Conservation (phyloP, 2,329 filamentous ascomycete species). For the Penicillium sp. region DNA sequence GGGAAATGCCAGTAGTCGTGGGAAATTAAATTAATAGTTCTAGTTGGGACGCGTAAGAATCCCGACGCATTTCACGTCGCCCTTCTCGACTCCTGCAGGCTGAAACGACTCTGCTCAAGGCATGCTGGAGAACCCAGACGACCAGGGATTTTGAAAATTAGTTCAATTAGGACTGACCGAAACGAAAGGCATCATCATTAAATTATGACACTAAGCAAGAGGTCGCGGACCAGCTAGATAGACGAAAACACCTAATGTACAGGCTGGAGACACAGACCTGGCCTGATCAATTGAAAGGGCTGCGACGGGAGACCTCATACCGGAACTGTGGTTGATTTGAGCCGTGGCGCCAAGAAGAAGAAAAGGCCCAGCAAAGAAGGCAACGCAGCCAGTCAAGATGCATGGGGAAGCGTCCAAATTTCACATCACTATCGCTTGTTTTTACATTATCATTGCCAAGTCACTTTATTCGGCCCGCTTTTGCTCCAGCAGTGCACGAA, state of each 20-base stretch:
- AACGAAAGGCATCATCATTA: slow-evolving; percentile 22
- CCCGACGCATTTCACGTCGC: no score
- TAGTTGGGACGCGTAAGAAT: no score
- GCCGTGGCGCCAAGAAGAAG: slow-evolving; percentile 3
- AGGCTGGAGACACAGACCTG: slow-evolving; percentile 11
- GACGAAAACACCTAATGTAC: slow-evolving; percentile 17
- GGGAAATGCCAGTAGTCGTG: no score
- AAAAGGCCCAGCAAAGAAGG: slow-evolving; percentile 9
- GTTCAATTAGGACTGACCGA: slow-evolving; percentile 3
- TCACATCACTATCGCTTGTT: slow-evolving; percentile 11
- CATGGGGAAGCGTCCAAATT: slow-evolving; percentile 19
- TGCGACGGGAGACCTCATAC: slow-evolving; percentile 6
- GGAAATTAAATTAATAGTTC: no score
- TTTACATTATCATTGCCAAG: slow-evolving; percentile 14
- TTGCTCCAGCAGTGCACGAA: slow-evolving; percentile 49
- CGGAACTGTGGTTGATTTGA: slow-evolving; percentile 8
- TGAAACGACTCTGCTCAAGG: no score
- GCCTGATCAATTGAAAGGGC: background rate
- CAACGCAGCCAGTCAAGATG: slow-evolving; percentile 25
- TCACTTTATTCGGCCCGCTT: slow-evolving; percentile 27
- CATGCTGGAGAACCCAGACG: no score
- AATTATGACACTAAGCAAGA: slow-evolving; percentile 9
- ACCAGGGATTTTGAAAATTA: no score
- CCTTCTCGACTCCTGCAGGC: no score
- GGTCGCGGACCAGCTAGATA: slow-evolving; percentile 9